Base-by-base conservation (phyloP, 805 yeast species). In the Debaryomyces castellii region DNA sequence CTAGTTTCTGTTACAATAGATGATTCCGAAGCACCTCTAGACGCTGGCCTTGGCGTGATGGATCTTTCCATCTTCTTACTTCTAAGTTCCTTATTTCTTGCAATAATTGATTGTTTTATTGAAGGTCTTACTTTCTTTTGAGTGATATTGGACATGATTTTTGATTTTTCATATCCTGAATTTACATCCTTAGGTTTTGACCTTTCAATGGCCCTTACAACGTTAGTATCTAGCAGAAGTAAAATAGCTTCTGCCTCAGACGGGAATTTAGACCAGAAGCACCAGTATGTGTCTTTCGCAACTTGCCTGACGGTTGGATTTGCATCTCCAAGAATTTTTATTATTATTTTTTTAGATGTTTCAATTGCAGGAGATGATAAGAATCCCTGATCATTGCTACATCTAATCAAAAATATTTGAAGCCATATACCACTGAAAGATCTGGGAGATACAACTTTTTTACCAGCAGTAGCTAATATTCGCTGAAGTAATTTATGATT, bases 221-320 rank as follows among this genome's bases (percentile, higher is more conserved):
- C 72, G 45, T 66, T 73, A 0, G 67, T 43, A 43, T 81, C 86
- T 22, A 80, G 52, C 30, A 59, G 67, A 9, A 56, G 37, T 14
- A 73, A 51, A 8, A 81, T 48, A 12, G 50, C 51, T 12, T 75
- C 78, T 0, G 83, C 86, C 11, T 70, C 66, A 0, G 63, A 56
- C 0, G 88, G 86, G 65, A 80, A 85, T 5, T 74, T 57, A 17
- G 69, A 71, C 52, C 74, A 76, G 45, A 81, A 76, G 11, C 78
- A 69, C 97, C 97, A 91, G 56, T 77, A 92, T 0, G 89, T 74
- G 2, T 73, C 69, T 59, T 96, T 77, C 70, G 85, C 87, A 0
- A 81, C 69, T 54, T 83, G 95, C 51, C 97, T 76, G 0, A 88
- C 97, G 0, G 78, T 69, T 0, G 91, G 89, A 47, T 86, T 85